These are phyloP conservation scores for Colletotrichum sp. DNA, from an alignment of 2,329 filamentous ascomycete species.

Conservation along the genomic window DNA sequence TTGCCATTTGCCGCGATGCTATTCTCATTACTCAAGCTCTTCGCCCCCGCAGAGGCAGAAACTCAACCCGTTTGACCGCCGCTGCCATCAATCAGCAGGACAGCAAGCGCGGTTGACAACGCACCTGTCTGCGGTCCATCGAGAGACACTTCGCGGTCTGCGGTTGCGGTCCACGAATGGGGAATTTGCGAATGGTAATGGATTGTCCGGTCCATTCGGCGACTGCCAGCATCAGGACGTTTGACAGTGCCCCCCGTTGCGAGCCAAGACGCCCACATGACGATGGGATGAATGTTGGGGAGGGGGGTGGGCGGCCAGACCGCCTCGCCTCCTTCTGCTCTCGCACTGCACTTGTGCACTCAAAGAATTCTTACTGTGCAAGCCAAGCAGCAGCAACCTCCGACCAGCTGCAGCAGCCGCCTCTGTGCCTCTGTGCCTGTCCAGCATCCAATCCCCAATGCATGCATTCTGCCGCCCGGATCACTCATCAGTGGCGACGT, in stretches of 20 bases:
- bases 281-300: neutral
- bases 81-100: neutral
- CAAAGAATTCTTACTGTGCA: neutral
- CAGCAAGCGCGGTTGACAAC: neutral
- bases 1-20: neutral
- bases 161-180: constrained; percentile 17
- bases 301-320: neutral
- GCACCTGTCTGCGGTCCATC: neutral
- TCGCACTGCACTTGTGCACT: neutral
- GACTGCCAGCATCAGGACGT: neutral
- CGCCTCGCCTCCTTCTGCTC: neutral
- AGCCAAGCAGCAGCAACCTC: neutral
- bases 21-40: neutral
- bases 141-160: neutral
- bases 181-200: constrained; percentile 20
- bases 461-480: neutral
- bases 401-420: neutral
- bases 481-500: constrained; percentile 1
- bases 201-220: neutral
- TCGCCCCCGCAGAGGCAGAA: neutral
- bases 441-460: neutral
- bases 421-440: neutral
- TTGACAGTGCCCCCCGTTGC: neutral
- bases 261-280: constrained; percentile 11
- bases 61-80: neutral